Base-by-base conservation (phyloP, 192 early-diverging fungal species). In the Coemansia sp. region DNA sequence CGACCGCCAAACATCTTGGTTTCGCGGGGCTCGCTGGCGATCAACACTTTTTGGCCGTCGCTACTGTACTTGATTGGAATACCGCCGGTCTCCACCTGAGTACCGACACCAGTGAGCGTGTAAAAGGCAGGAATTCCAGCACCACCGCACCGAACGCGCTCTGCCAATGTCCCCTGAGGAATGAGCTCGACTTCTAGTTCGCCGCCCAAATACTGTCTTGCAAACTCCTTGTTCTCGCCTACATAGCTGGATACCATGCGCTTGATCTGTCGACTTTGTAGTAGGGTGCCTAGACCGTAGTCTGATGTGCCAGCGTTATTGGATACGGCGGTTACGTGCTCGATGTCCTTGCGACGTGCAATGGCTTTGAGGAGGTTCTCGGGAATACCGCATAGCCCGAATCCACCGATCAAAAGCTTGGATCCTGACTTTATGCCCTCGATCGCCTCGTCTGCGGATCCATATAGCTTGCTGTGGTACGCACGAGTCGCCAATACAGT, bases 141-240 rank as follows among this genome's bases (percentile, higher is more conserved):
- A 61, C 92, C 92, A 10, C 92, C 92, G 51, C 88, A 88, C 54
- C 92, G 86, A n/a, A 93, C 79, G 51, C 89, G 84, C 83, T 94
- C 92, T 2, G 92, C 90, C 27, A 94, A 72, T 0, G 92, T 91
- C 13, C 92, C 90, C 78, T 94, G 92, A 3, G 92, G 92, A 24
- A 88, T 85, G 31, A 94, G 82, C 79, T 91, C 90, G 29, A 92
- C 92, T 64, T 94, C 92, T 20, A 92, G 85, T 67, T 94, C 92
- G n/a, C 92, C 92, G 62, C 84, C 80, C 22, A 94, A 85, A 57
- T 94, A 94, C 73, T 94, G 92, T 34, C 90, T 81, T 55, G 89
- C 90, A 81, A 94, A 94, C 73, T 94, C 92, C 63, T 89, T 86
- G 86, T 94, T 94, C 66, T 94, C 91, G 47, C 91, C 92, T 12